Evolutionary conservation across 768 basidiomycete species (phyloP).

Genomic region (Termitomyces bulborhizus): DNA sequence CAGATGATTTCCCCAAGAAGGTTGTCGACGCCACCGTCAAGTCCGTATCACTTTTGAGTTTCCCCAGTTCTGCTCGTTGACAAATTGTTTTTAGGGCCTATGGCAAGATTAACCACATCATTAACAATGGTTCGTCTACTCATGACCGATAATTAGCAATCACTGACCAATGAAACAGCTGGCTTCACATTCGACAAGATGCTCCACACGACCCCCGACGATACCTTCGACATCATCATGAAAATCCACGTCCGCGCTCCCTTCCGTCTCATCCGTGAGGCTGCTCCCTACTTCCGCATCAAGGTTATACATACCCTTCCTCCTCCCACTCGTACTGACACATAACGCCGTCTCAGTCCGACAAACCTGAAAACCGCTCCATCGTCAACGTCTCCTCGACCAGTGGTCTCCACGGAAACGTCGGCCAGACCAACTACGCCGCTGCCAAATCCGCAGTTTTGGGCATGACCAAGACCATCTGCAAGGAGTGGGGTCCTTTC

Average conservation of each 20-base stretch:
- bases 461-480: conserved; percentile 80
- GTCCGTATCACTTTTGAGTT: conserved; percentile 34
- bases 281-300: conserved; percentile 79
- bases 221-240: conserved; percentile 74
- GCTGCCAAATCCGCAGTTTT: conserved; percentile 74
- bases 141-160: background rate
- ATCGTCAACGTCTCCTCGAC: conserved; percentile 81
- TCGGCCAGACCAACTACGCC: conserved; percentile 81
- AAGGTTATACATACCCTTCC: conserved; percentile 34
- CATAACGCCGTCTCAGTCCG: conserved; percentile 28
- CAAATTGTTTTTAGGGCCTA: conserved; percentile 44
- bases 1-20: conserved; percentile 77
- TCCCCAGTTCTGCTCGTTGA: background rate
- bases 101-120: conserved; percentile 82
- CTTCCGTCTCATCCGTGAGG: conserved; percentile 78
- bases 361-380: conserved; percentile 59
- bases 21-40: conserved; percentile 70
- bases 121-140: conserved; percentile 59
- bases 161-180: conserved; percentile 27
- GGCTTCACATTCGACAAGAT: conserved; percentile 84
- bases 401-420: conserved; percentile 81
- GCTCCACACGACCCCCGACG: conserved; percentile 83
- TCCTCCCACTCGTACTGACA: background rate
- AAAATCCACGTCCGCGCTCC: conserved; percentile 84
- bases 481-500: conserved; percentile 84